Percentiles rank a stretch among this genome's conserved stretches.
phyloP scores from a whole-genome alignment of 805 yeast genomes.

The Barnettozyma pratensis region DNA sequence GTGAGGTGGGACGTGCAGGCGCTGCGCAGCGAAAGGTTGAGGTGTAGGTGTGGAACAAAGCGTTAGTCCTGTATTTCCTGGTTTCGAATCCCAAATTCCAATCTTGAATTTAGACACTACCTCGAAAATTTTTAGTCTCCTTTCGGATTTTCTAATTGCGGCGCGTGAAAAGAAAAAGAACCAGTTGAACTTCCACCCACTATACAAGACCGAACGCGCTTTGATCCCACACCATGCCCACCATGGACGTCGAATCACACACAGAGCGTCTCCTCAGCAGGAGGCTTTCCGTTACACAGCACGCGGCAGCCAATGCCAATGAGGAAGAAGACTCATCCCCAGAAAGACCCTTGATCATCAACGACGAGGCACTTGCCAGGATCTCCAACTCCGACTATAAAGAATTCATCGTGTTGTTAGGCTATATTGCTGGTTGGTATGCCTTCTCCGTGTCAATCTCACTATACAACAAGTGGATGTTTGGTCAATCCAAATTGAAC shows the following conservation, averaged over 20 bases:
- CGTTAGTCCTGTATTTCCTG: background rate
- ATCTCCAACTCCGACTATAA: background rate
- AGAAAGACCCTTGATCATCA: background rate
- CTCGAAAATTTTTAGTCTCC: background rate
- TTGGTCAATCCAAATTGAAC: conserved; percentile 65
- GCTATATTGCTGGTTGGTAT: conserved; percentile 55
- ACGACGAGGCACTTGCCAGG: background rate
- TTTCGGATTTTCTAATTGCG: too few relatives aligned
- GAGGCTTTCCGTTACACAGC: background rate
- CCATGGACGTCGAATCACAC: background rate
- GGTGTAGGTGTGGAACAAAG: background rate
- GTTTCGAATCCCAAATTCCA: too few relatives aligned
- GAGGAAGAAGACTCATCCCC: background rate
- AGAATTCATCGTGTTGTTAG: background rate
- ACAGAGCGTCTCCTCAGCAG: background rate
- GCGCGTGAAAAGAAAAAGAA: too few relatives aligned
- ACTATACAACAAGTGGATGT: conserved; percentile 96
- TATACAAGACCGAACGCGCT: too few relatives aligned
- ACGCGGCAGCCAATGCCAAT: background rate
- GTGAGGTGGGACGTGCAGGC: background rate
- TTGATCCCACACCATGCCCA: too few relatives aligned
- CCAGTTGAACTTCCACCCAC: too few relatives aligned
- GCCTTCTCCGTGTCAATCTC: conserved; percentile 63
- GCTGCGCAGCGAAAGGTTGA: background rate
- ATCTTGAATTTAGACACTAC: too few relatives aligned